Evolutionary conservation across 495 filamentous ascomycete genomes (phyloP), one percentile per base, ranked within the genome.

Genomic region (Neurospora cerealis): DNA sequence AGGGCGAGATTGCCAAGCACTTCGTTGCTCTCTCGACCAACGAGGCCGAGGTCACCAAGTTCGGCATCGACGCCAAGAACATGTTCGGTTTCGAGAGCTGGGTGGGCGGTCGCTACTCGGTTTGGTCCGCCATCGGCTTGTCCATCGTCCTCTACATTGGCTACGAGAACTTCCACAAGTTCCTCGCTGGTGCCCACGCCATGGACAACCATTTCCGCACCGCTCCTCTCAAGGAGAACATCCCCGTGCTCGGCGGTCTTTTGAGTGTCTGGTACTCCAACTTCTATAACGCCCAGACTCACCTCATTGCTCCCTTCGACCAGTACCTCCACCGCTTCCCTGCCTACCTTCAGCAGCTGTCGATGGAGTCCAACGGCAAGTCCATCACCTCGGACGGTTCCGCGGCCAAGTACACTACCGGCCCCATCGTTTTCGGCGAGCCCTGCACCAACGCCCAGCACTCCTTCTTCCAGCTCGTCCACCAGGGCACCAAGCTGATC

Each of bases 331-430:
- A 97, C 88, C 93, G 96, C 72, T 98, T 99, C 92, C 94, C 96
- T 19, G 96, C 96, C 75, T 99, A 99, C 85, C 92, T 99, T 39
- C 96, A 99, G 85, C 96, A 99, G 83, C 88, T 99, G 69, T 98
- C 94, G 75, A 99, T 99, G 96, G 96, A 99, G 86, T 98, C 96
- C 78, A 99, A 99, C 84, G 96, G 96, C 78, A 99, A 99, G 88
- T 93, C 93, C 72, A 93, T 98, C 82, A 97, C 96, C 74, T 93
- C 95, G 70, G 89, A 89, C 74, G 94, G 94, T 74, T 88, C 94
- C 60, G 92, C 96, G 69, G 94, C 97, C 81, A 96, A 97, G 83
- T 98, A 98, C 87, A 97, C 95, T 70, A 99, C 96, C 19, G 96
- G 85, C 21, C 88, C 96, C 28, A 93, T 99, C 83, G 85, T 99